A percentile compares a stretch with the other conserved stretches of the same genome.
These are phyloP conservation scores for Psilocybe cyanescens DNA, from an alignment of 768 basidiomycete genomes.

Conservation along the genomic window DNA sequence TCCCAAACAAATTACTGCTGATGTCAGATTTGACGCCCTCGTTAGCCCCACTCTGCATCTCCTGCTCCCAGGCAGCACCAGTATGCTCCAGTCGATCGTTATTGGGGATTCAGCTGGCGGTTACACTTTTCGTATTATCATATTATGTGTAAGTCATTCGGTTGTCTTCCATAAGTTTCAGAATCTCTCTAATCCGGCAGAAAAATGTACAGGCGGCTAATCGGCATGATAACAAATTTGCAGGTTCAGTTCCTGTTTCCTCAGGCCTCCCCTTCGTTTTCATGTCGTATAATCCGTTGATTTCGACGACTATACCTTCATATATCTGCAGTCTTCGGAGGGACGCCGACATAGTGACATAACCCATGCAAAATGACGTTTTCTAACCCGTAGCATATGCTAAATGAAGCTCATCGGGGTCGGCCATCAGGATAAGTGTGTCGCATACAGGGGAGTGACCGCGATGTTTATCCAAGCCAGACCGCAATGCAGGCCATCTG, in stretches of 20 bases:
- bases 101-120: too few relatives aligned
- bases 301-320: neutral
- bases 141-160: neutral
- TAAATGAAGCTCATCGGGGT: neutral
- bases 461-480: neutral
- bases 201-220: neutral
- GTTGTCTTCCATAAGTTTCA: neutral
- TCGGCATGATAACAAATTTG: neutral
- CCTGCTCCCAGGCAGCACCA: too few relatives aligned
- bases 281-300: neutral
- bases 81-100: too few relatives aligned
- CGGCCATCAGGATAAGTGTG: constrained; percentile 8
- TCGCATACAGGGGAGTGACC: neutral
- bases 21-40: too few relatives aligned
- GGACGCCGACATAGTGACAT: neutral
- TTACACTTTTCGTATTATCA: neutral
- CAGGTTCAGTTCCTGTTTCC: neutral
- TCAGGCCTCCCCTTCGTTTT: neutral
- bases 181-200: neutral
- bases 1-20: too few relatives aligned
- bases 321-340: neutral
- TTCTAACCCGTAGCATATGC: neutral
- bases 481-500: neutral
- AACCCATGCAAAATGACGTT: neutral
- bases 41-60: too few relatives aligned